These are phyloP conservation scores for Quercus phellos DNA, from an alignment of 331 rosid species.

Conservation along the genomic window DNA sequence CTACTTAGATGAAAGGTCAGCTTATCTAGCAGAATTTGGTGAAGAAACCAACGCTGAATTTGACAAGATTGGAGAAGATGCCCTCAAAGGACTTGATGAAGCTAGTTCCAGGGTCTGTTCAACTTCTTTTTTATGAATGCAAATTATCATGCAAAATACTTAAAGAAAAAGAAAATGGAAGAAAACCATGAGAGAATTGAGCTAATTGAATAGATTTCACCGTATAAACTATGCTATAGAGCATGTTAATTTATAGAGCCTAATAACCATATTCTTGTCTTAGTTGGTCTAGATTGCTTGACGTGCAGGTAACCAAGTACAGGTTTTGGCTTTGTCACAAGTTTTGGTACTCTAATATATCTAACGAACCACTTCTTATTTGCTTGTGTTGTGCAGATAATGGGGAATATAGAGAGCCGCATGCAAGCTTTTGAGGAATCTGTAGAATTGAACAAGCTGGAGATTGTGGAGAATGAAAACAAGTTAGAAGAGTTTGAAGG, in stretches of 20 bases:
- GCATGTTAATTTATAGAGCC: too few species aligned
- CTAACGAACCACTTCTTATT: conserved; percentile 14
- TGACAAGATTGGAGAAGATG: conserved; percentile 81
- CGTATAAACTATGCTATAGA: too few species aligned
- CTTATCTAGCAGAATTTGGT: conserved; percentile 60
- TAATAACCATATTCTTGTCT: too few species aligned
- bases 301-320: too few species aligned
- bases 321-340: too few species aligned
- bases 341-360: not conserved
- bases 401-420: conserved; percentile 60
- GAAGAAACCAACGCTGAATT: conserved; percentile 75
- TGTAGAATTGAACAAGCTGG: conserved; percentile 52
- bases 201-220: too few species aligned
- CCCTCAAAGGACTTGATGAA: conserved; percentile 80
- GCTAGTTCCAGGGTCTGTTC: conserved; percentile 60
- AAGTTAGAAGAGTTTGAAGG: conserved; percentile 50
- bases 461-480: conserved; percentile 52
- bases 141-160: not conserved
- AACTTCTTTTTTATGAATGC: conserved; percentile 18
- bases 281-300: too few species aligned
- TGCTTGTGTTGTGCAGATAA: conserved; percentile 55
- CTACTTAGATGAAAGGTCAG: conserved; percentile 74
- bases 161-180: not conserved
- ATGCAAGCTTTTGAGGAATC: conserved; percentile 74
- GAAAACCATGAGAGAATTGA: not conserved